Conservation (phyloP, 108 stramenopile species). For the Phaeodactylum tricornutum region DNA sequence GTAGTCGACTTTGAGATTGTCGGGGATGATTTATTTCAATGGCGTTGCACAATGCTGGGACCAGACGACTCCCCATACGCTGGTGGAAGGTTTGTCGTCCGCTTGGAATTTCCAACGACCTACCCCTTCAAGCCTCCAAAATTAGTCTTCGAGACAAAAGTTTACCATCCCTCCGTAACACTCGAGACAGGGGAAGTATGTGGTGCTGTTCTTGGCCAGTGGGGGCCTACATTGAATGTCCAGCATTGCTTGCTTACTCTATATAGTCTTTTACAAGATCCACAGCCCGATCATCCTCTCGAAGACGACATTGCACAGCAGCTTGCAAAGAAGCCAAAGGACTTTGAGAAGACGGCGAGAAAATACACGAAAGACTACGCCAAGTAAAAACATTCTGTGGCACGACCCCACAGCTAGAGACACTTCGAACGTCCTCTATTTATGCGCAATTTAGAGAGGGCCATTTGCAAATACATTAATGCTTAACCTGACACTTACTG, state of each 20-base stretch:
- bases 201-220: constrained; percentile 60
- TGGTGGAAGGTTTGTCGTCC: constrained; percentile 59
- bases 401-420: too few species aligned
- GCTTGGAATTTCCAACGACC: constrained; percentile 57
- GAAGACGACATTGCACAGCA: constrained; percentile 42
- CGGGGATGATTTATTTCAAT: constrained; percentile 28
- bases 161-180: constrained; percentile 81
- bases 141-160: constrained; percentile 65
- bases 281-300: constrained; percentile 47
- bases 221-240: constrained; percentile 58
- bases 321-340: constrained; percentile 42
- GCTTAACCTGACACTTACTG: not conserved
- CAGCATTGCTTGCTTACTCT: constrained; percentile 29
- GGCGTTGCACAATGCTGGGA: constrained; percentile 31
- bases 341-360: constrained; percentile 53
- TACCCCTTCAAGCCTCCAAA: constrained; percentile 90
- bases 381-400: too few species aligned
- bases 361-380: constrained; percentile 54
- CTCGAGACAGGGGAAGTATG: constrained; percentile 76
- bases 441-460: too few species aligned
- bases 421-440: too few species aligned
- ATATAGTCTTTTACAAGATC: constrained; percentile 33
- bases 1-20: constrained; percentile 18
- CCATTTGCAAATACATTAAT: too few species aligned
- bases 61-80: constrained; percentile 66